phyloP scores from a whole-genome alignment of 306 rosid genomes.

The Sesbania bispinosa region DNA sequence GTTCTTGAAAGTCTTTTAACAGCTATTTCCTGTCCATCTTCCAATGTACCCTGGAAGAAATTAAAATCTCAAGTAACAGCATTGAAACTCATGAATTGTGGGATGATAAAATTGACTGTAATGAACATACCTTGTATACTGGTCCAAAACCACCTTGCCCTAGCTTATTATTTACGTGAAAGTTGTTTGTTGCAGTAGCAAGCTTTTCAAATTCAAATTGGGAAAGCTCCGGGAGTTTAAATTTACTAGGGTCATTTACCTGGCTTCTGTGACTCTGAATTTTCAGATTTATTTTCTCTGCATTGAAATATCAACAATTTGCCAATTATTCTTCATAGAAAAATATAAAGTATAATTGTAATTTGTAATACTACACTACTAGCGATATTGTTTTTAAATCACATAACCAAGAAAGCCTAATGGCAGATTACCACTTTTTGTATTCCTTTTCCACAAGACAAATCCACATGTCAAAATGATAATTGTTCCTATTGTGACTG shows the following conservation, averaged over 20 bases:
- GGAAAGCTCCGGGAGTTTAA: not conserved
- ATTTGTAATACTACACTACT: no score
- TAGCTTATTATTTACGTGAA: slow-evolving; percentile 13
- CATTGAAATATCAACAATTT: no score
- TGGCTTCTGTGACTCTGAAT: no score
- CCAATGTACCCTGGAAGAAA: slow-evolving; percentile 18
- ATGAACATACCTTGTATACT: slow-evolving; percentile 13
- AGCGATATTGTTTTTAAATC: no score
- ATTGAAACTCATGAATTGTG: not conserved
- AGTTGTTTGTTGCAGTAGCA: slow-evolving; percentile 13
- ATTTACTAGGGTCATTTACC: not conserved
- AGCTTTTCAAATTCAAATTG: not conserved
- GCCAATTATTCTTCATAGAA: no score
- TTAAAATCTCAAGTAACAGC: not conserved
- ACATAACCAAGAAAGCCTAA: no score
- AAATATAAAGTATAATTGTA: no score
- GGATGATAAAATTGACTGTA: not conserved
- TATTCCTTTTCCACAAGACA: slow-evolving; percentile 3
- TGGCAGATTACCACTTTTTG: not conserved
- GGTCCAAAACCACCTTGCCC: slow-evolving; percentile 31
- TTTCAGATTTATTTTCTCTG: no score
- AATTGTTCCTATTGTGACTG: not conserved
- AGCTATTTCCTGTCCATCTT: slow-evolving; percentile 28
- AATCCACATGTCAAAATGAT: not conserved
- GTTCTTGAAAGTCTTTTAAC: slow-evolving; percentile 36